phyloP scores from a whole-genome alignment of 805 yeast genomes.

The Metschnikowia santaceciliae region DNA sequence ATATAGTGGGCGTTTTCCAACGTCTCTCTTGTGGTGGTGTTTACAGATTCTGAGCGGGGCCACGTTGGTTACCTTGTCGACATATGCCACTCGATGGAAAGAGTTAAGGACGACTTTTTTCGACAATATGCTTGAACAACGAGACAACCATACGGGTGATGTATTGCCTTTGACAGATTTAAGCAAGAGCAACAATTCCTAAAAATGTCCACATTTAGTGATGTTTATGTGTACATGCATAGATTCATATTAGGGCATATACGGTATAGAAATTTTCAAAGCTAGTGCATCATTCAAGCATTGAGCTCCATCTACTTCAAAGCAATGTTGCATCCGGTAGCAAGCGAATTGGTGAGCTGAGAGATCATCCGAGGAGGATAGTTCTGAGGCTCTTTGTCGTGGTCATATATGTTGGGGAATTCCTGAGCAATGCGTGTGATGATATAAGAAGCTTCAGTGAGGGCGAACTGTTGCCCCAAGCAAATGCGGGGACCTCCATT shows the following conservation, averaged over 20 bases:
- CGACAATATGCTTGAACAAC: conserved; percentile 67
- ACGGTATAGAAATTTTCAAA: too few relatives aligned
- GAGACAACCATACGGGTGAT: conserved; percentile 27
- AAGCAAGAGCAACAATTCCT: conserved; percentile 1
- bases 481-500: conserved; percentile 15
- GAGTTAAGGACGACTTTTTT: conserved; percentile 88
- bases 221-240: neutral
- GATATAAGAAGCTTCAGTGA: conserved; percentile 16
- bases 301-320: neutral
- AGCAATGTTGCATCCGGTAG: conserved; percentile 10
- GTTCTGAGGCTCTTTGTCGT: conserved; percentile 1
- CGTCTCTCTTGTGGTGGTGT: conserved; percentile 76
- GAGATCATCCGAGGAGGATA: conserved; percentile 10
- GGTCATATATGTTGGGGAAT: conserved; percentile 9
- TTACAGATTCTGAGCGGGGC: conserved; percentile 66
- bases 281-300: too few relatives aligned
- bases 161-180: conserved; percentile 5
- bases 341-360: conserved; percentile 13
- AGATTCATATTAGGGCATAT: neutral
- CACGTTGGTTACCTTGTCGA: conserved; percentile 73
- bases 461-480: conserved; percentile 13
- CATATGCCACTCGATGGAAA: conserved; percentile 88
- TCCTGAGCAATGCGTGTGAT: conserved; percentile 14
- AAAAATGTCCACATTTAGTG: neutral
- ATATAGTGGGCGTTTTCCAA: conserved; percentile 65